Conservation (phyloP, 257 asterid genomes). For the Nicotiana paniculata region DNA sequence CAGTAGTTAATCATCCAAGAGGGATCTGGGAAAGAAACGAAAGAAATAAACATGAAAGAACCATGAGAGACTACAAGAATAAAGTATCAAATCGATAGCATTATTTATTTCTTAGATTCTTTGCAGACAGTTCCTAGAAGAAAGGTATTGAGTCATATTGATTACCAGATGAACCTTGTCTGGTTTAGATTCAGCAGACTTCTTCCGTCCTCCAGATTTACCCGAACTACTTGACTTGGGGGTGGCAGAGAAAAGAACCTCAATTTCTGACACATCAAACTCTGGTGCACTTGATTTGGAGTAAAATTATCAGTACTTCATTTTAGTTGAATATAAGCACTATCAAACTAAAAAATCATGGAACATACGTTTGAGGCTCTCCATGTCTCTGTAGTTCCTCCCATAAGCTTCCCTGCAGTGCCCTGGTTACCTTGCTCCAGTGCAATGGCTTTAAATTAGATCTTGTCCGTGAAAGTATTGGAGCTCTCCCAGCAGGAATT, state of each 20-base stretch:
- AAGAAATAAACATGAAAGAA: neutral
- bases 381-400: conserved; percentile 89
- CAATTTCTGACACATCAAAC: conserved; percentile 92
- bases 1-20: neutral
- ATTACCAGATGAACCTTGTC: conserved; percentile 89
- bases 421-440: conserved; percentile 98
- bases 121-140: neutral
- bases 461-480: conserved; percentile 48
- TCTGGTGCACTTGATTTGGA: conserved; percentile 69
- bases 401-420: conserved; percentile 97
- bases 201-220: conserved; percentile 71
- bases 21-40: neutral
- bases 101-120: neutral
- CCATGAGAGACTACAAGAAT: neutral
- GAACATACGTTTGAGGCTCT: conserved; percentile 74
- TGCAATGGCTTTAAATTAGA: conserved; percentile 91
- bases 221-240: conserved; percentile 74
- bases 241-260: conserved; percentile 85
- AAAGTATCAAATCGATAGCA: neutral
- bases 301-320: conserved; percentile 19
- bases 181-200: conserved; percentile 84
- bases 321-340: neutral
- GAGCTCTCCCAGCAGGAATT: conserved; percentile 7
- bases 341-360: neutral
- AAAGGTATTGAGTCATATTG: neutral